Base-by-base conservation (phyloP, 2,329 filamentous ascomycete genomes). In the Diaporthe ampelina region DNA sequence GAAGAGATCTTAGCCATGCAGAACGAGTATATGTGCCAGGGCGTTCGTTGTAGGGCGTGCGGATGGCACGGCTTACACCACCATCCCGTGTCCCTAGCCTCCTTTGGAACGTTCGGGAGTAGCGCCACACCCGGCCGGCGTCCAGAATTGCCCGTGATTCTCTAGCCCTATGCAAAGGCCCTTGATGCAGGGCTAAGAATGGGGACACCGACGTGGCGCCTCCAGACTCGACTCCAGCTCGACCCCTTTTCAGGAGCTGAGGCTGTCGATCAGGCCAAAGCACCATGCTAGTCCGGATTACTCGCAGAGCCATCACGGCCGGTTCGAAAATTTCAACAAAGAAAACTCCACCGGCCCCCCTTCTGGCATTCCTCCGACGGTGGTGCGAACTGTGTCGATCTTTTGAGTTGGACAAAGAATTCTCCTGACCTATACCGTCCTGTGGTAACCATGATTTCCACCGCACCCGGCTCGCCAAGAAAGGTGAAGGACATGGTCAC, bases 401-500 rank as follows among this genome's bases (percentile, higher is more conserved):
- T 24, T 24, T 37, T 52, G 11, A 19, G 29, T 9, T 21, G 29
- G 26, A 68, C 63, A 54, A 68, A 54, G 32, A 68, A 13, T 21
- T 21, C 8, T 21, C 2, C 15, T 17, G 29, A 21, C 63, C 29
- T 24, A 24, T 68, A 19, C 45, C n/a, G 17, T n/a, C n/a, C n/a
- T 26, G 8, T 29, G 13, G 15, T 26, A n/a, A 32, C 17, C 63
- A 68, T 68, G 63, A 6, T 9, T 32, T 32, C n/a, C 21, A 4
- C 48, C 21, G 9, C 9, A 26, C 2, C 15, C 4, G n/a, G 8
- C 15, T 13, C n/a, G n/a, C 13, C 32, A 10, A 54, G 32, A n/a
- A 54, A 26, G 13, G 63, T 68, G 63, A 52, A 54, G 63, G 63
- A 68, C 3, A 68, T 68, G 63, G 63, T 68, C 45, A 26, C 48